phyloP scores from a whole-genome alignment of 2,329 filamentous ascomycete species.

The Ophiostoma quercus region DNA sequence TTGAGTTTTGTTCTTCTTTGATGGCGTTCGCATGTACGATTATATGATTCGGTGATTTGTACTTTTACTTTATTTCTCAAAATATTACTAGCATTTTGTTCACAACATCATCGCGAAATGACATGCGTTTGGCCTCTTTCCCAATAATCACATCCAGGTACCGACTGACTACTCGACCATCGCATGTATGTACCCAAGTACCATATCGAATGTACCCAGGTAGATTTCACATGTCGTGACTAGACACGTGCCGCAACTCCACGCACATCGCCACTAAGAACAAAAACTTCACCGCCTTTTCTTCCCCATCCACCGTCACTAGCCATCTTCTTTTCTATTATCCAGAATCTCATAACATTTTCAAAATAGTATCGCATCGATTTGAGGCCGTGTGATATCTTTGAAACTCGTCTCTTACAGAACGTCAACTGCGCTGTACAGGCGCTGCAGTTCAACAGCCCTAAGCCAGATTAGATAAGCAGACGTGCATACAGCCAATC shows the following conservation, averaged over 20 bases:
- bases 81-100: neutral
- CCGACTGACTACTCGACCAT: no score
- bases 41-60: neutral
- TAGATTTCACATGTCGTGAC: neutral
- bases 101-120: neutral
- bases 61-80: neutral
- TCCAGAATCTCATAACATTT: neutral
- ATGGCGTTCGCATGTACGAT: neutral
- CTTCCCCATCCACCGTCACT: neutral
- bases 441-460: neutral
- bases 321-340: neutral
- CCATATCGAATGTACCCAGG: neutral
- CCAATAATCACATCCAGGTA: no score
- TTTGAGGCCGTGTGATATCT: neutral
- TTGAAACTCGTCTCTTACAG: neutral
- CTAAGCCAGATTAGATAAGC: slow-evolving; percentile 7
- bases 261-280: neutral
- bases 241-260: neutral
- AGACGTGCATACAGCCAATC: neutral
- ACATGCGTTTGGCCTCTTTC: neutral
- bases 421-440: neutral
- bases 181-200: neutral
- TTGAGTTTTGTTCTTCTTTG: neutral
- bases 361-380: neutral
- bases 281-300: neutral